phyloP scores from a whole-genome alignment of 1,139 yeast species.

The Protomyces inundatus region DNA sequence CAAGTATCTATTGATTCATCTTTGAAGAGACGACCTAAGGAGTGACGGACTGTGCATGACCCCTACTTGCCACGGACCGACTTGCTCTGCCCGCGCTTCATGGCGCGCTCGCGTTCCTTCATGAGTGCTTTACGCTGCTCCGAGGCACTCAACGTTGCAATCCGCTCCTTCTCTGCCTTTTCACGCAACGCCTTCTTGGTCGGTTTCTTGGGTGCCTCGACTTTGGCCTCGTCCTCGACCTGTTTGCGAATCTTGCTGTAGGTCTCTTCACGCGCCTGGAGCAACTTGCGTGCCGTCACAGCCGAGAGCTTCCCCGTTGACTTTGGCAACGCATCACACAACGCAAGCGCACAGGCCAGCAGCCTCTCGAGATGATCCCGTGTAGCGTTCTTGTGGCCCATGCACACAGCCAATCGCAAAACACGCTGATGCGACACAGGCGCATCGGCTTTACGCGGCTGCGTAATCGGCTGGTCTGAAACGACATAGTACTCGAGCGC shows the following conservation, averaged over 20 bases:
- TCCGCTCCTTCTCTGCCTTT: slow-evolving; percentile 59
- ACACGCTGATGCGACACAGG: not conserved
- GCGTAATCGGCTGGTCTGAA: slow-evolving; percentile 62
- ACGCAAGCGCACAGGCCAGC: slow-evolving; percentile 45
- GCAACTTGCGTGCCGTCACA: slow-evolving; percentile 48
- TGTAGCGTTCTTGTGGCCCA: slow-evolving; percentile 5
- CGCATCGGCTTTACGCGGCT: slow-evolving; percentile 52
- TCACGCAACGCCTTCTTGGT: slow-evolving; percentile 67
- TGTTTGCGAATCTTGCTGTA: slow-evolving; percentile 51
- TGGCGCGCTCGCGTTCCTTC: slow-evolving; percentile 35
- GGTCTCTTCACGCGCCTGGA: slow-evolving; percentile 50
- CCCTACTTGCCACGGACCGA: not conserved
- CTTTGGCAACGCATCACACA: slow-evolving; percentile 48
- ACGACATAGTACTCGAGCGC: slow-evolving; percentile 61
- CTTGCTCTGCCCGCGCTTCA: slow-evolving; percentile 27
- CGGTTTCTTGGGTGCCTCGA: slow-evolving; percentile 65
- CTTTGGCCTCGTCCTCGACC: slow-evolving; percentile 54
- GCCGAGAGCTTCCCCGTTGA: slow-evolving; percentile 44
- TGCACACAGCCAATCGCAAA: not conserved
- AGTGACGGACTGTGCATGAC: no score
- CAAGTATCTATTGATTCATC: no score
- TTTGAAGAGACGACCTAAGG: no score
- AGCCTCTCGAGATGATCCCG: slow-evolving; percentile 18
- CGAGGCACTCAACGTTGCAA: slow-evolving; percentile 63
- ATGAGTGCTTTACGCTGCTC: slow-evolving; percentile 41